Conservation (phyloP, 2,329 filamentous ascomycete species). For the Epichloe bromicola region DNA sequence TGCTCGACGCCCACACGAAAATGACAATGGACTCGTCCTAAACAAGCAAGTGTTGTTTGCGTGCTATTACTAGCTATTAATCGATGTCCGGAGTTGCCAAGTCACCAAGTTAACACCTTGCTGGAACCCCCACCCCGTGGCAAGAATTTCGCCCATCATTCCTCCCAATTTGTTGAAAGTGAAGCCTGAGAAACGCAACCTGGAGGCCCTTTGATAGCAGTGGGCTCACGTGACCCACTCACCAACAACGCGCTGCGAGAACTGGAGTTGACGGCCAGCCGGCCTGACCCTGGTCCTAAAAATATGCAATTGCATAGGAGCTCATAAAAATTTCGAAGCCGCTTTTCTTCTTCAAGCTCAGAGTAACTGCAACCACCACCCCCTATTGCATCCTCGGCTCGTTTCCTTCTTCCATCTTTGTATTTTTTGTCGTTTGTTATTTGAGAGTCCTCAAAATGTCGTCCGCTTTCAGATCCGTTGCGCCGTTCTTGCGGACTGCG, state of each 20-base stretch:
- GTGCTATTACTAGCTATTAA: too few relatives aligned
- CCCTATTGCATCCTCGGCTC: conserved; percentile 8
- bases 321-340: conserved; percentile 25
- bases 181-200: not conserved
- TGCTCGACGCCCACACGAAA: too few relatives aligned
- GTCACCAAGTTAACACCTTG: too few relatives aligned
- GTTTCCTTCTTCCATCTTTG: conserved; percentile 14
- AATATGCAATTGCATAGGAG: conserved; percentile 9
- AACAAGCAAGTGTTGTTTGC: too few relatives aligned
- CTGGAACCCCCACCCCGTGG: too few relatives aligned
- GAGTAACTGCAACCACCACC: conserved; percentile 11
- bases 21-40: too few relatives aligned
- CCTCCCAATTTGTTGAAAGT: too few relatives aligned
- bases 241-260: not conserved
- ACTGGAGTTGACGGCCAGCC: not conserved
- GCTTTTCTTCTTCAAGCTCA: conserved; percentile 9
- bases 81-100: conserved; percentile 10
- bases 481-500: conserved; percentile 71
- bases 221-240: conserved; percentile 5
- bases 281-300: conserved; percentile 1
- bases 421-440: conserved; percentile 5
- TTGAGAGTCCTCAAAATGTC: conserved; percentile 49
- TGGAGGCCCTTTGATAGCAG: not conserved
- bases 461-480: conserved; percentile 62
- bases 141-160: too few relatives aligned